phyloP scores from a whole-genome alignment of 495 filamentous ascomycete species.

The Alectoria sarmentosa region DNA sequence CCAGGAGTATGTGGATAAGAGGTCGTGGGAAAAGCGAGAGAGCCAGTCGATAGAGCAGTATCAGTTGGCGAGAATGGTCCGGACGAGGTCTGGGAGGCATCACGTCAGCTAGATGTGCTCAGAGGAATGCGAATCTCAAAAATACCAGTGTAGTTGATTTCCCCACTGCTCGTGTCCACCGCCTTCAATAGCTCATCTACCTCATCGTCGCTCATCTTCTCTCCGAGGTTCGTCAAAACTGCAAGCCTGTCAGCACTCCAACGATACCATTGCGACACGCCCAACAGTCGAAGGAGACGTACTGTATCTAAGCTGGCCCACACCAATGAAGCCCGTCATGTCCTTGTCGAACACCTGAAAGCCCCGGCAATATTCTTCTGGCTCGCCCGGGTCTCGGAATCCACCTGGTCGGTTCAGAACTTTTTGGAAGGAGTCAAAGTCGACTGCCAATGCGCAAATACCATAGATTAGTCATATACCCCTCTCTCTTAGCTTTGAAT shows the following conservation, averaged over 20 bases:
- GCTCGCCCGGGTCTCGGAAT: constrained; percentile 95
- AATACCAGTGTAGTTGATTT: constrained; percentile 92
- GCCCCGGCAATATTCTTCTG: constrained; percentile 93
- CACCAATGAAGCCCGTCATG: constrained; percentile 93
- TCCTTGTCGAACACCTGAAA: constrained; percentile 99
- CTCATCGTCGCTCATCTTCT: constrained; percentile 98
- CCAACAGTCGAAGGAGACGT: constrained; percentile 23
- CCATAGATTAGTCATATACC: neutral
- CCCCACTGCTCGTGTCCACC: constrained; percentile 85
- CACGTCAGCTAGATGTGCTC: constrained; percentile 18
- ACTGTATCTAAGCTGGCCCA: constrained; percentile 92
- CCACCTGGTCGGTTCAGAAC: constrained; percentile 95
- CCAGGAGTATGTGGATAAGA: constrained; percentile 13
- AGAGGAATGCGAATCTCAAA: neutral
- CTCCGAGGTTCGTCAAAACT: constrained; percentile 93
- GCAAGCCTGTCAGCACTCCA: constrained; percentile 2
- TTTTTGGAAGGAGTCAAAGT: constrained; percentile 94
- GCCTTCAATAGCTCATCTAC: constrained; percentile 97
- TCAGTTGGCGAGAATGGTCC: constrained; percentile 91
- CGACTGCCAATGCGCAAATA: constrained; percentile 50
- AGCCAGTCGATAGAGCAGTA: neutral
- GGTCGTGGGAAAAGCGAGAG: constrained; percentile 25
- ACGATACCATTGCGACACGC: neutral
- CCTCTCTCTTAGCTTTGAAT: neutral
- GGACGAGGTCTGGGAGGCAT: constrained; percentile 63